Evolutionary conservation across 2,329 filamentous ascomycete species (phyloP).

Genomic region (Fusarium fracticaudum): DNA sequence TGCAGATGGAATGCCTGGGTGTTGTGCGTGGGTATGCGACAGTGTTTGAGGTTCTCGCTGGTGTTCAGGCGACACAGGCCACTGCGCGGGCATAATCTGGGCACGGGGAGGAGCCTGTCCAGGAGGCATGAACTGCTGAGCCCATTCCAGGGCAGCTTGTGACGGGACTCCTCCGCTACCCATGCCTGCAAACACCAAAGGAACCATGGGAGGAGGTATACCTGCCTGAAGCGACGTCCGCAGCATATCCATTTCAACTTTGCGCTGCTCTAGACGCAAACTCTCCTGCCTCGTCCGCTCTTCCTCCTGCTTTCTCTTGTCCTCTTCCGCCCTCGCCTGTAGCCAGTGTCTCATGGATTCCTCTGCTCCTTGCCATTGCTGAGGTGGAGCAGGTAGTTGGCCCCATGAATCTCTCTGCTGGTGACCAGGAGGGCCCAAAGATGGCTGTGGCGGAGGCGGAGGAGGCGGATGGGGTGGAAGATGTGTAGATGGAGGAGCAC

Average conservation of each 20-base stretch:
- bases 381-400: conserved; percentile 70
- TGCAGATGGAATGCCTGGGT: conserved; percentile 49
- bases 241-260: conserved; percentile 77
- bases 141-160: conserved; percentile 71
- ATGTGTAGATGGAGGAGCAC: conserved; percentile 41
- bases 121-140: conserved; percentile 71
- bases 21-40: conserved; percentile 53
- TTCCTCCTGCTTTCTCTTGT: conserved; percentile 77
- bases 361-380: conserved; percentile 73
- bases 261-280: conserved; percentile 75
- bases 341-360: conserved; percentile 79
- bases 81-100: conserved; percentile 62
- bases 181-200: conserved; percentile 79
- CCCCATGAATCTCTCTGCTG: conserved; percentile 55
- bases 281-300: conserved; percentile 73
- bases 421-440: conserved; percentile 43
- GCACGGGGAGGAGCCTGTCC: conserved; percentile 57
- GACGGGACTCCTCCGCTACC: conserved; percentile 67
- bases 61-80: conserved; percentile 63
- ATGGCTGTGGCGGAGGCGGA: conserved; percentile 40
- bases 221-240: conserved; percentile 74
- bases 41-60: conserved; percentile 62
- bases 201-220: conserved; percentile 78
- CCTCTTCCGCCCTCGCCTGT: conserved; percentile 76
- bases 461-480: conserved; percentile 45